Evolutionary conservation across 1,284 basidiomycete species (phyloP), one percentile per base, ranked within the genome.

Genomic region (Leucoagaricus sp.): DNA sequence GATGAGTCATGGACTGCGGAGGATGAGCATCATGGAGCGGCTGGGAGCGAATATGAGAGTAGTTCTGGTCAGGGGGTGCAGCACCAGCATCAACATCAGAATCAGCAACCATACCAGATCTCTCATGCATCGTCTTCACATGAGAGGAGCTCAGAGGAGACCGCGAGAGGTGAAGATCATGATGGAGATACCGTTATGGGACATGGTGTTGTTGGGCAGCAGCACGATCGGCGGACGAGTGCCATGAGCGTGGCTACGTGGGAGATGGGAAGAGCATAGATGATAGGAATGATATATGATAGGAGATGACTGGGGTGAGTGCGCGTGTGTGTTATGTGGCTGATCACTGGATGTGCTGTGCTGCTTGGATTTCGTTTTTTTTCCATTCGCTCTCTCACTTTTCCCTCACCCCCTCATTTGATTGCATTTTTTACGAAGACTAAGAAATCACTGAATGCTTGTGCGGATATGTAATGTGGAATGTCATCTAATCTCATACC

Each of bases 201-300:
- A 28, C 61, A 60, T 29, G 61, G 61, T 29, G 42, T 36, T 53
- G 58, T 36, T 53, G 58, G 41, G 48, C 55, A 36, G 63, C 65
- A 26, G 45, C 67, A 59, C 26, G 63, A 67, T 52, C 68, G 71
- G 59, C 71, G 71, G 34, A 61, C 63, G 36, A 76, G 73, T 53
- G 59, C 50, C 8, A 38, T 62, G 38, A 76, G 73, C 55, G 59
- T 49, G 2, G 45, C 42, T 3, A 72, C 76, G 36, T 81, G 80
- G 80, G 60, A 69, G 42, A 78, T 75, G 0, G 75, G 73, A 25
- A 67, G 59, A 46, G 81, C 79, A n/a, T n/a, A n/a, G 42, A 26
- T 81, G 64, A n/a, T n/a, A n/a, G n/a, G n/a, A n/a, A n/a, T 80
- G 72, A 69, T 62, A 61, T 61, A 60, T 60, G 15, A 33, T 6